These are phyloP conservation scores for Teratosphaeria pseudoeucalypti DNA, from an alignment of 2,329 filamentous ascomycete genomes.

Conservation along the genomic window DNA sequence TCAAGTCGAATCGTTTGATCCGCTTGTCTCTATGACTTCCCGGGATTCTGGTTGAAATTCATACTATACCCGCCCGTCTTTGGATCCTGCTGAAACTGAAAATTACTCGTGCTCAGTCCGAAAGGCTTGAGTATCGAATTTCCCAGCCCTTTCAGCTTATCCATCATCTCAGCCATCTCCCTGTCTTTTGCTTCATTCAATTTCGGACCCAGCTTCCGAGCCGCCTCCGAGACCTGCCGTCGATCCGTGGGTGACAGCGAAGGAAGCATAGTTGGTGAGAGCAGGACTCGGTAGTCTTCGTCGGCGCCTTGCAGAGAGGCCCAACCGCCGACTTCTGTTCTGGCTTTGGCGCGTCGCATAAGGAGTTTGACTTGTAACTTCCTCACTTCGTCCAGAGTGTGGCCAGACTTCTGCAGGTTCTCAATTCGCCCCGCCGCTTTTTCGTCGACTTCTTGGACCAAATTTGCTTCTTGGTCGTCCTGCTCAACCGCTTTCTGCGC, in stretches of 20 bases:
- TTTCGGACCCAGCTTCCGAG: slow-evolving; percentile 54
- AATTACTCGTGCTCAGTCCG: slow-evolving; percentile 86
- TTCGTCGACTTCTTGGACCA: slow-evolving; percentile 40
- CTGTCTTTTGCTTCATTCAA: slow-evolving; percentile 71
- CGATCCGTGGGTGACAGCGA: slow-evolving; percentile 56
- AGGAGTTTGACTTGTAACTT: slow-evolving; percentile 76
- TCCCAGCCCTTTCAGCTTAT: slow-evolving; percentile 82
- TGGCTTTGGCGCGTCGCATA: slow-evolving; percentile 56
- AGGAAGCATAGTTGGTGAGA: slow-evolving; percentile 36
- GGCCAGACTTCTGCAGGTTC: slow-evolving; percentile 31
- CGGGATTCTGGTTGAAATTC: slow-evolving; percentile 56
- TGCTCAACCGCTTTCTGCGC: slow-evolving; percentile 5
- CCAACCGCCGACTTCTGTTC: slow-evolving; percentile 66
- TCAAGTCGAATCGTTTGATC: neutral
- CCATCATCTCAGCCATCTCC: slow-evolving; percentile 96
- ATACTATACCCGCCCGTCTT: slow-evolving; percentile 86
- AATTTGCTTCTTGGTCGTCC: slow-evolving; percentile 10
- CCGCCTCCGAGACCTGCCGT: slow-evolving; percentile 56
- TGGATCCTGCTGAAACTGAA: slow-evolving; percentile 86
- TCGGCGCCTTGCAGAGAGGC: slow-evolving; percentile 66
- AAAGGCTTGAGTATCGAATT: slow-evolving; percentile 90
- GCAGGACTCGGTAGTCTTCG: slow-evolving; percentile 64
- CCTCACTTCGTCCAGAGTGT: slow-evolving; percentile 51
- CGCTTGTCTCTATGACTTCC: slow-evolving; percentile 7
- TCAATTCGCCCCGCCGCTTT: slow-evolving; percentile 33